Percentiles rank a stretch among this genome's conserved stretches.
These are phyloP conservation scores for Capronia coronata DNA, from an alignment of 2,329 filamentous ascomycete species.

Conservation along the genomic window DNA sequence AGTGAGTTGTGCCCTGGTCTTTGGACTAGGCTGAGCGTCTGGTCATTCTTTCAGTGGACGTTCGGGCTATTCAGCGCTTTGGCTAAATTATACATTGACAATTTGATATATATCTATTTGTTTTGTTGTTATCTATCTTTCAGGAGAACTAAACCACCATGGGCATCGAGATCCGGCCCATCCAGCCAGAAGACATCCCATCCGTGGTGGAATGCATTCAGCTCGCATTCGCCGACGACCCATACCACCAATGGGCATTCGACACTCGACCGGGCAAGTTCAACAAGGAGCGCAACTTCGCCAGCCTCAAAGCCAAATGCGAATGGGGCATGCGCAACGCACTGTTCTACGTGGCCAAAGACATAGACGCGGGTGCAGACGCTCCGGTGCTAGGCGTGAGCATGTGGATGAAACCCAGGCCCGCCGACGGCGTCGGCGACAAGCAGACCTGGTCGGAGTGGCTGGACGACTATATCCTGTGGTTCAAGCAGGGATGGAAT, in stretches of 20 bases:
- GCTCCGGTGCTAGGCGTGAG: conserved; percentile 59
- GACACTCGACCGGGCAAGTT: conserved; percentile 47
- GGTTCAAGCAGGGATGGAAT: conserved; percentile 58
- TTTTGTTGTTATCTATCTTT: too few species aligned
- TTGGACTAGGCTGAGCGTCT: too few species aligned
- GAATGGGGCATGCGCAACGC: conserved; percentile 64
- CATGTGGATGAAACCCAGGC: conserved; percentile 62
- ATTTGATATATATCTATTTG: too few species aligned
- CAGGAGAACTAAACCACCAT: conserved; percentile 31
- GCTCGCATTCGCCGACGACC: conserved; percentile 59
- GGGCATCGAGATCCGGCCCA: conserved; percentile 50
- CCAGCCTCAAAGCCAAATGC: conserved; percentile 59
- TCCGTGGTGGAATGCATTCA: conserved; percentile 61
- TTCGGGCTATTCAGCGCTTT: too few species aligned
- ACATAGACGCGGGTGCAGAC: conserved; percentile 39
- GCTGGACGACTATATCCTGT: conserved; percentile 60
- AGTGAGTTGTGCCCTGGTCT: too few species aligned
- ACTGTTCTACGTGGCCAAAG: conserved; percentile 64
- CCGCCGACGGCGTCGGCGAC: conserved; percentile 37
- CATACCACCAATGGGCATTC: conserved; percentile 61
- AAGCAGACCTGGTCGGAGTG: conserved; percentile 56
- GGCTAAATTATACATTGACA: too few species aligned
- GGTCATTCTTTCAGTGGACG: too few species aligned
- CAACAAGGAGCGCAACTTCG: conserved; percentile 53
- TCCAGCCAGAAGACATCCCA: conserved; percentile 56